phyloP scores from a whole-genome alignment of 257 asterid species.

The Salvia splendens region DNA sequence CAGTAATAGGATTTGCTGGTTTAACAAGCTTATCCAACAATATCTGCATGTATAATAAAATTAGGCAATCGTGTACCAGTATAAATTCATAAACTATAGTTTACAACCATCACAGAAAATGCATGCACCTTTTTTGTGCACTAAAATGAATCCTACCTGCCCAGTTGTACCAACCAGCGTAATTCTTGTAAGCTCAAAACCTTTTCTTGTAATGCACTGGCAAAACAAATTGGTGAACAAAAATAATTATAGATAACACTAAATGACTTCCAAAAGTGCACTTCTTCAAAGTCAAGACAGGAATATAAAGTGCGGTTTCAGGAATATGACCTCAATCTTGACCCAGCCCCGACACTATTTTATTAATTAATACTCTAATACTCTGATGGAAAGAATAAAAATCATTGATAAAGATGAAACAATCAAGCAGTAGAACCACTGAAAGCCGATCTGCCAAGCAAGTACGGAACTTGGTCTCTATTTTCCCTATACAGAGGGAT shows the following conservation, averaged over 20 bases:
- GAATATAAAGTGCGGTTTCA: conserved; percentile 7
- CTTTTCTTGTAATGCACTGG: no score
- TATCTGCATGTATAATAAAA: conserved; percentile 57
- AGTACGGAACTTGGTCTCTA: background rate
- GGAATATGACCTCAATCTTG: conserved; percentile 23
- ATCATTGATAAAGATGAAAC: conserved; percentile 13
- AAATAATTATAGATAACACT: conserved; percentile 1
- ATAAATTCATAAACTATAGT: background rate
- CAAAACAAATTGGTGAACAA: conserved; percentile 9
- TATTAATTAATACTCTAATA: background rate
- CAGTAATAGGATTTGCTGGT: conserved; percentile 81
- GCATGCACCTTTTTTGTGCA: no score
- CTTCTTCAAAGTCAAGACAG: conserved; percentile 22
- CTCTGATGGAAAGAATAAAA: conserved; percentile 10
- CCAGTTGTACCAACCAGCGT: no score
- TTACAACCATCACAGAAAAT: no score
- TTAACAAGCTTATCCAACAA: conserved; percentile 89
- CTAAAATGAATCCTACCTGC: no score
- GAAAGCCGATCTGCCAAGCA: conserved; percentile 8
- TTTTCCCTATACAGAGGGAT: background rate
- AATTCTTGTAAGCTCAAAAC: no score
- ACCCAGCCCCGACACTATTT: background rate
- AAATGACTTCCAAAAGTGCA: conserved; percentile 19
- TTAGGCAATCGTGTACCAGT: conserved; percentile 33
- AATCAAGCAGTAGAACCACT: conserved; percentile 1